Base-by-base conservation (phyloP, 2,329 filamentous ascomycete genomes). In the Pseudogymnoascus sp. region DNA sequence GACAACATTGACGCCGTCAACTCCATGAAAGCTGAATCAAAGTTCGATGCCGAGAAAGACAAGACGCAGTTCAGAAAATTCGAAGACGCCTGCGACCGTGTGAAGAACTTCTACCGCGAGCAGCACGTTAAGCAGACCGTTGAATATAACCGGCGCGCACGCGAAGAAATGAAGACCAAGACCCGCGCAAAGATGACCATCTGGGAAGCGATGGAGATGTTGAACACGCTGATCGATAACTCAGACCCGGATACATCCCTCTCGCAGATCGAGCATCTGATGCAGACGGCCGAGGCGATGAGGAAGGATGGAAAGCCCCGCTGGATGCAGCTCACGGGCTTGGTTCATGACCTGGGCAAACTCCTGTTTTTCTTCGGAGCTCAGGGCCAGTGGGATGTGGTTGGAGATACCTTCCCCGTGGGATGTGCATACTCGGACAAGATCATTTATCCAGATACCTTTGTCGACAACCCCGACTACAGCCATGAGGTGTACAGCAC, bases 131-230 rank as follows among this genome's bases (percentile, higher is more conserved):
- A 85, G 79, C 89, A 92, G 75, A 92, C 88, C 58, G 85, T 91
- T 0, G 85, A 89, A 8, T 95, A 92, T 82, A 96, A 96, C 79
- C 81, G 95, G 45, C 85, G 86, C 66, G 90, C 89, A 12, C 89
- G 92, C 62, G 85, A 88, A 68, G 78, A 82, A 62, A 90, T 91
- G 78, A 78, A 86, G 74, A 81, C 80, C 66, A 83, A 86, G 65
- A 83, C 83, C 4, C 85, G 89, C 9, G 69, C 69, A 55, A 82
- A 88, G 74, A 90, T 95, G 88, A 89, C 87, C 67, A 82, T 95
- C 73, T 95, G 91, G 91, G 82, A 94, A 74, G 91, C 91, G 39
- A 93, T 95, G 77, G 90, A 94, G 82, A 92, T 90, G 77, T 86
- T 95, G 71, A 90, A 95, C 82, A 91, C 89, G 0, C 83, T 95